Evolutionary conservation across 495 filamentous ascomycete genomes (phyloP), one percentile per base, ranked within the genome.

Genomic region (Aspergillus steynii): DNA sequence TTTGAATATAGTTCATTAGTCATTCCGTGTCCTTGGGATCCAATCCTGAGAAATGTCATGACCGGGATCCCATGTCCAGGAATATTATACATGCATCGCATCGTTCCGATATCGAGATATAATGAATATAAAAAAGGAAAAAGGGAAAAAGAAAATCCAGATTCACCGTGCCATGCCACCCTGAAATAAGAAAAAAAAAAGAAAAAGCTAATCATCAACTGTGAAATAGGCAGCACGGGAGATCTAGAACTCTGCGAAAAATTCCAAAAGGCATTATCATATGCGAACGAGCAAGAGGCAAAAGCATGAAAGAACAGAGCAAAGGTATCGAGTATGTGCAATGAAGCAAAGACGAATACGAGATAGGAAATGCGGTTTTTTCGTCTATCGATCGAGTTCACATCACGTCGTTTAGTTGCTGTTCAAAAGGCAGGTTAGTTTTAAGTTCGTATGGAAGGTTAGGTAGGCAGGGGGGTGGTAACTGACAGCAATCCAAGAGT

Each of bases 401-500:
- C 37, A 12, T 14, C 37, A 42, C 9, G 37, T 42, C 37, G 8
- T 55, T 55, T 46, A 55, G 53, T 55, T 55, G 2, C 53, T 58
- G 46, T 47, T 14, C 29, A 47, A 8, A 20, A 53, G 3, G 15
- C 1, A 12, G 14, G 29, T 58, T 58, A 50, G 55, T 29, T 20
- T 20, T 28, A 15, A n/a, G 15, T 46, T 6, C 5, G 29, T 53
- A 34, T 12, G 1, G 37, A 29, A 14, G 1, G 20, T 29, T 3
- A 50, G 50, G 29, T 37, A 63, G 14, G 51, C 53, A 57, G 31
- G 64, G 48, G 49, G 32, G 49, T 54, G 61, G 53, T 29, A 66
- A 88, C 90, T 78, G 80, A 94, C 92, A 97, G 83, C 65, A 97
- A 80, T 55, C 89, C 88, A 55, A 97, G 70, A 46, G 91, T 95